Percentiles rank a stretch among this genome's conserved stretches.
phyloP scores from a whole-genome alignment of 768 basidiomycete species.

The Daedalea quercina region DNA sequence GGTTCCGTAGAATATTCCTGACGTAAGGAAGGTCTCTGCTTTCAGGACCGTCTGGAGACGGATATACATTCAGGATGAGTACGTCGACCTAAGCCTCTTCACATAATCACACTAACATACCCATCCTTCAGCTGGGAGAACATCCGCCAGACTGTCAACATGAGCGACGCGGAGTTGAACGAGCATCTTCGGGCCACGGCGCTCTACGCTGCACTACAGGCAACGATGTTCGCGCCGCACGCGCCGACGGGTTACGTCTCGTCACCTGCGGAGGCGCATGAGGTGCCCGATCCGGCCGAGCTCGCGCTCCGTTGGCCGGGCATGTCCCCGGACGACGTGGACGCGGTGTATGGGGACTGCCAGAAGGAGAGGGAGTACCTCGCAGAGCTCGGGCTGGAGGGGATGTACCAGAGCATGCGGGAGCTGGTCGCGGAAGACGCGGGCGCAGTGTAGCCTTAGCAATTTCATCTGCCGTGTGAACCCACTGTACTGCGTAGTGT shows the following conservation, averaged over 20 bases:
- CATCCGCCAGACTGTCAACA: conserved; percentile 66
- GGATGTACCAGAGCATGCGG: conserved; percentile 54
- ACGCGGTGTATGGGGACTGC: conserved; percentile 54
- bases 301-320: conserved; percentile 71
- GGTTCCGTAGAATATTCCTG: conserved; percentile 52
- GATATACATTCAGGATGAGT: conserved; percentile 88
- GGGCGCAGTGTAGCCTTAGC: conserved; percentile 7
- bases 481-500: too few relatives aligned
- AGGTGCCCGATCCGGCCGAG: conserved; percentile 51
- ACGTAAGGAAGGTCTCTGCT: conserved; percentile 60
- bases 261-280: conserved; percentile 50
- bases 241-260: conserved; percentile 45
- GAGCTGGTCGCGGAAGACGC: conserved; percentile 51
- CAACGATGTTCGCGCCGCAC: conserved; percentile 35
- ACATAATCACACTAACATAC: neutral
- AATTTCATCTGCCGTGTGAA: neutral
- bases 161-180: conserved; percentile 73
- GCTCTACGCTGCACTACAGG: conserved; percentile 58
- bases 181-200: conserved; percentile 69
- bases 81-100: conserved; percentile 5
- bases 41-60: conserved; percentile 81
- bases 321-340: conserved; percentile 58
- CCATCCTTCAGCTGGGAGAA: conserved; percentile 56
- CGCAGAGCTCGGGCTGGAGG: conserved; percentile 47
- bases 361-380: conserved; percentile 53